phyloP scores from a whole-genome alignment of 768 basidiomycete species.

The Nidula microcarpa region DNA sequence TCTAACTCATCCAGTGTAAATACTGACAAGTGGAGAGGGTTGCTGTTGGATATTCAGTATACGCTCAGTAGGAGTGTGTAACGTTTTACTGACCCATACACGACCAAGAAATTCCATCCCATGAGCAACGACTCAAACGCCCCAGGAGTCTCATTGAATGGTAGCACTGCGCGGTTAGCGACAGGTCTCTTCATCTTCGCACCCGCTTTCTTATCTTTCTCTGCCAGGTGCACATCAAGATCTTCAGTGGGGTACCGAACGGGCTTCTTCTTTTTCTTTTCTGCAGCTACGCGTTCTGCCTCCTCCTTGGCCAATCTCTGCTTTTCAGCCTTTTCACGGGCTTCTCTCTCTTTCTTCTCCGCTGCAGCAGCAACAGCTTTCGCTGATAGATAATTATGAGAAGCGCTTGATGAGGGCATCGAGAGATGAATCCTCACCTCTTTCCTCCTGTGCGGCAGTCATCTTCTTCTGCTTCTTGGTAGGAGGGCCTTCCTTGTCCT shows the following conservation, averaged over 20 bases:
- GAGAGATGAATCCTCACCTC: slow-evolving; percentile 38
- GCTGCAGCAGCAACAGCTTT: slow-evolving; percentile 27
- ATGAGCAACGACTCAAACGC: slow-evolving; percentile 84
- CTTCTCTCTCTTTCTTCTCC: slow-evolving; percentile 69
- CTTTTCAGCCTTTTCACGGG: slow-evolving; percentile 65
- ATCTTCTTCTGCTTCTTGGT: slow-evolving; percentile 80
- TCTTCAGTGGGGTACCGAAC: slow-evolving; percentile 93
- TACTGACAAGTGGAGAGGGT: slow-evolving; percentile 81
- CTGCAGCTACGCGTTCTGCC: slow-evolving; percentile 65
- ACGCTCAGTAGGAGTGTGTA: slow-evolving; percentile 1
- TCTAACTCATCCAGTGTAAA: slow-evolving; percentile 95
- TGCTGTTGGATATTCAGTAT: slow-evolving; percentile 39
- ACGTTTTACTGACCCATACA: slow-evolving; percentile 72
- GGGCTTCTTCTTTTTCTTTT: slow-evolving; percentile 87
- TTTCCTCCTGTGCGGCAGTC: slow-evolving; percentile 71
- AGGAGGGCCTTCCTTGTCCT: slow-evolving; percentile 81
- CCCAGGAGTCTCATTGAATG: slow-evolving; percentile 62
- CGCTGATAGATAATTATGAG: slow-evolving; percentile 13
- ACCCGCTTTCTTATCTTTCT: slow-evolving; percentile 82
- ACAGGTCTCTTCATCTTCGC: slow-evolving; percentile 63
- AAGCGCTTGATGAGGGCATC: slow-evolving; percentile 2
- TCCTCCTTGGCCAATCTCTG: slow-evolving; percentile 66
- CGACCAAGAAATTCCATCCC: slow-evolving; percentile 92
- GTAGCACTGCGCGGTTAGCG: slow-evolving; percentile 57
- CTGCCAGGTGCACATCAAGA: slow-evolving; percentile 73